Conservation (phyloP, 2,329 filamentous ascomycete genomes). For the Alternaria conjuncta region DNA sequence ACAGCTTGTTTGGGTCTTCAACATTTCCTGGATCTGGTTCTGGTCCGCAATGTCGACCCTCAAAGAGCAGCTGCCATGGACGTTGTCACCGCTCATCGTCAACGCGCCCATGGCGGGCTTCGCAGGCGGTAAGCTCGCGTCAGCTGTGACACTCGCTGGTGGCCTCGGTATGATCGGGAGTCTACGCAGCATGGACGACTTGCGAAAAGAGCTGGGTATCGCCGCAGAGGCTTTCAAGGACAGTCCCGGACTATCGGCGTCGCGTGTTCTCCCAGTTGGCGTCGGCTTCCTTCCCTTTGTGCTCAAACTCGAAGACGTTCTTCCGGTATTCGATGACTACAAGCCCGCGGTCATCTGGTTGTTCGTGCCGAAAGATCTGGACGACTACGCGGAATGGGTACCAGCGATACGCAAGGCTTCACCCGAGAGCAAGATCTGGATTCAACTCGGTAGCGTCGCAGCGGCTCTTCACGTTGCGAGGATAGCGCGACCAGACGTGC, state of each 20-base stretch:
- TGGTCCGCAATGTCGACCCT: conserved; percentile 18
- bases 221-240: conserved; percentile 22
- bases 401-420: conserved; percentile 40
- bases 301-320: conserved; percentile 52
- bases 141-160: conserved; percentile 64
- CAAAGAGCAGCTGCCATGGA: conserved; percentile 58
- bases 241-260: conserved; percentile 18
- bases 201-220: conserved; percentile 38
- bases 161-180: conserved; percentile 55
- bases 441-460: conserved; percentile 67
- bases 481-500: conserved; percentile 60
- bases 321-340: conserved; percentile 61
- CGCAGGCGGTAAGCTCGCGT: conserved; percentile 61
- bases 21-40: neutral
- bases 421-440: conserved; percentile 58
- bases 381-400: conserved; percentile 48
- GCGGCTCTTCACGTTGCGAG: conserved; percentile 60
- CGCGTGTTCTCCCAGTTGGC: conserved; percentile 57
- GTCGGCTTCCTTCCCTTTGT: conserved; percentile 67
- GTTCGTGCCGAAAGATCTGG: conserved; percentile 63
- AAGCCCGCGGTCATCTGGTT: conserved; percentile 69
- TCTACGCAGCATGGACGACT: conserved; percentile 41
- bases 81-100: conserved; percentile 61
- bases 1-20: neutral
- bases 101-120: conserved; percentile 73